Evolutionary conservation across 164 flowering plant species (phyloP).

Genomic region (Dillenia suffruticosa): DNA sequence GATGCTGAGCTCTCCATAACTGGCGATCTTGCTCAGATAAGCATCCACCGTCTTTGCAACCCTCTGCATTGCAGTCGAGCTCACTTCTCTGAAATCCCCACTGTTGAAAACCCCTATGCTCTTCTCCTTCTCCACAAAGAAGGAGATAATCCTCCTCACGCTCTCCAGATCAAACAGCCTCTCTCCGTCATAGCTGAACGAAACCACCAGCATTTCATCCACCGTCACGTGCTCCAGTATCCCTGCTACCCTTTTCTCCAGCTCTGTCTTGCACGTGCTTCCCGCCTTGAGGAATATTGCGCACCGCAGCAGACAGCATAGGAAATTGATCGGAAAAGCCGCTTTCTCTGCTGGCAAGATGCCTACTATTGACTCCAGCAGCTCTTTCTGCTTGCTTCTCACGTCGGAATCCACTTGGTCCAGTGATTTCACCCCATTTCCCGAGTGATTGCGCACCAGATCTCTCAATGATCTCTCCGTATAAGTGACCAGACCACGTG

Average conservation of each 20-base stretch:
- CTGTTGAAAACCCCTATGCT: constrained; percentile 51
- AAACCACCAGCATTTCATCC: constrained; percentile 69
- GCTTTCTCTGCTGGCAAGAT: constrained; percentile 70
- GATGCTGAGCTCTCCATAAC: constrained; percentile 52
- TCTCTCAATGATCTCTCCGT: constrained; percentile 62
- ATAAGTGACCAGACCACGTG: constrained; percentile 65
- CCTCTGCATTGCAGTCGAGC: constrained; percentile 54
- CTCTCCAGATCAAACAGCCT: constrained; percentile 79
- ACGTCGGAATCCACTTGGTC: constrained; percentile 22
- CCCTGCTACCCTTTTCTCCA: constrained; percentile 67
- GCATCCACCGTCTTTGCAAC: constrained; percentile 72
- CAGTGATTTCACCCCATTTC: constrained; percentile 25
- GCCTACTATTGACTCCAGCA: constrained; percentile 54
- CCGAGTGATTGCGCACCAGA: constrained; percentile 65
- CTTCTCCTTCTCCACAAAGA: constrained; percentile 72
- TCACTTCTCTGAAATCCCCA: constrained; percentile 36
- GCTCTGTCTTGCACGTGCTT: constrained; percentile 50
- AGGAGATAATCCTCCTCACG: constrained; percentile 63
- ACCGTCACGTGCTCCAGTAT: constrained; percentile 71
- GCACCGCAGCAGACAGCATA: constrained; percentile 75
- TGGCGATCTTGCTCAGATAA: constrained; percentile 74
- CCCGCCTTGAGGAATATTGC: constrained; percentile 61
- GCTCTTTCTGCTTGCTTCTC: constrained; percentile 36
- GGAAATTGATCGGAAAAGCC: constrained; percentile 61
- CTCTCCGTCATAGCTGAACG: constrained; percentile 79